phyloP scores from a whole-genome alignment of 257 asterid genomes.

The Solanum habrochaites region DNA sequence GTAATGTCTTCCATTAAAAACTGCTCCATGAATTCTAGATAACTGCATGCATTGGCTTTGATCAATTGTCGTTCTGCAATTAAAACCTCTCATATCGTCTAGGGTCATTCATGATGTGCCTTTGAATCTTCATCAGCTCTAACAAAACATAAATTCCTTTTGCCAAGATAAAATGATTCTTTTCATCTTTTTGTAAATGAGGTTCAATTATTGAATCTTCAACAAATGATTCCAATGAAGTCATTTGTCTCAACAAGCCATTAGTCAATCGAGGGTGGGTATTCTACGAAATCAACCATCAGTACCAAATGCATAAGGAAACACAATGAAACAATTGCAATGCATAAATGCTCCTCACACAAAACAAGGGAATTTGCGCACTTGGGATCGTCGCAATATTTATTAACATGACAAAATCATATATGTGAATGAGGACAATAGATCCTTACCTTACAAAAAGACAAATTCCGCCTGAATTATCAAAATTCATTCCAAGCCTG shows the following conservation, averaged over 20 bases:
- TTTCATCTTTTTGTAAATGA: background rate
- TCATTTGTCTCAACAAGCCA: background rate
- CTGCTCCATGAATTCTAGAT: background rate
- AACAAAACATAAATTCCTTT: background rate
- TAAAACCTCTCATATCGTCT: background rate
- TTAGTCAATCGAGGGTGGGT: background rate
- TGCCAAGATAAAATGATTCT: background rate
- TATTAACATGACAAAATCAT: background rate
- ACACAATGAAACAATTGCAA: background rate
- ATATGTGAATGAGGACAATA: background rate
- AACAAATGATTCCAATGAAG: background rate
- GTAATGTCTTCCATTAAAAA: background rate
- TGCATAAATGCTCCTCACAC: background rate
- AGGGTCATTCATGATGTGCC: background rate
- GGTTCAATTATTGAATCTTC: background rate
- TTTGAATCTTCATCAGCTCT: background rate
- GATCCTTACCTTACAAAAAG: background rate
- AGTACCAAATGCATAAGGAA: background rate
- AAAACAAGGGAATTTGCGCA: background rate
- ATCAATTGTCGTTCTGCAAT: background rate
- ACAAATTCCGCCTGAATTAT: background rate
- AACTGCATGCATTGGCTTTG: background rate
- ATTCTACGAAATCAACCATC: no score
- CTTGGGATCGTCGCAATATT: background rate
- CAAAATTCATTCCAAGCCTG: constrained; percentile 63